phyloP scores from a whole-genome alignment of 495 filamentous ascomycete species.

The Aspergillus incahuasiensis region DNA sequence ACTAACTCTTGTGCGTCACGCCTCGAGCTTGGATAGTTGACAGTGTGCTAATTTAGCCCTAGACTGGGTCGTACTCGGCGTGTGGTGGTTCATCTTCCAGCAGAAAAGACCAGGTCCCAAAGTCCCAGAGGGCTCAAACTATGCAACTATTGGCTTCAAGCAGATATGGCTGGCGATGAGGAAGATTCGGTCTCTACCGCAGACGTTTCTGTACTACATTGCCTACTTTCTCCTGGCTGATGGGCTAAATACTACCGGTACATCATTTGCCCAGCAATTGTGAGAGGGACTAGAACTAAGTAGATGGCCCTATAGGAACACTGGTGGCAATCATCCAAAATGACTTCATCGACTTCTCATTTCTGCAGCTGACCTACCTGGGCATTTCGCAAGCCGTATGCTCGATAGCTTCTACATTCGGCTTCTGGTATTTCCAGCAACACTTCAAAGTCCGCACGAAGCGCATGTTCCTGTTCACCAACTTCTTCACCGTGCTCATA shows the following conservation, averaged over 20 bases:
- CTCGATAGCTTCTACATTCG: constrained; percentile 43
- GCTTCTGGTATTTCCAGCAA: constrained; percentile 49
- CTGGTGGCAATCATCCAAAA: constrained; percentile 46
- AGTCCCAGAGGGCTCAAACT: constrained; percentile 43
- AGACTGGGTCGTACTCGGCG: constrained; percentile 46
- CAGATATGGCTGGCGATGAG: constrained; percentile 42
- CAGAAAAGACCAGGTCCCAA: constrained; percentile 43
- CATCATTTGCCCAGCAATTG: no score
- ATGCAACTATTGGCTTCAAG: constrained; percentile 44
- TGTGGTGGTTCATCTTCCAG: constrained; percentile 52
- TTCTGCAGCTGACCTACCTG: constrained; percentile 47
- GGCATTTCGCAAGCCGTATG: constrained; percentile 42
- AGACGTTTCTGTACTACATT: constrained; percentile 43
- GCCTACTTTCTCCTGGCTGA: constrained; percentile 49
- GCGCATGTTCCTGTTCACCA: constrained; percentile 46
- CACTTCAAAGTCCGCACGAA: constrained; percentile 47
- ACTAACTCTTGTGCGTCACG: constrained; percentile 39
- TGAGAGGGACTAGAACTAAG: no score
- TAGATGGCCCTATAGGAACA: constrained; percentile 28
- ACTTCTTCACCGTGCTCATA: constrained; percentile 46
- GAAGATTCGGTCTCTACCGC: constrained; percentile 39
- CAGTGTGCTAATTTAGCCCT: neutral
- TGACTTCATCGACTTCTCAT: constrained; percentile 43
- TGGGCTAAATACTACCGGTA: constrained; percentile 47
- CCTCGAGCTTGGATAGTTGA: neutral